Evolutionary conservation across 83 land plant species (phyloP).

Genomic region (Diphasiastrum complanatum): DNA sequence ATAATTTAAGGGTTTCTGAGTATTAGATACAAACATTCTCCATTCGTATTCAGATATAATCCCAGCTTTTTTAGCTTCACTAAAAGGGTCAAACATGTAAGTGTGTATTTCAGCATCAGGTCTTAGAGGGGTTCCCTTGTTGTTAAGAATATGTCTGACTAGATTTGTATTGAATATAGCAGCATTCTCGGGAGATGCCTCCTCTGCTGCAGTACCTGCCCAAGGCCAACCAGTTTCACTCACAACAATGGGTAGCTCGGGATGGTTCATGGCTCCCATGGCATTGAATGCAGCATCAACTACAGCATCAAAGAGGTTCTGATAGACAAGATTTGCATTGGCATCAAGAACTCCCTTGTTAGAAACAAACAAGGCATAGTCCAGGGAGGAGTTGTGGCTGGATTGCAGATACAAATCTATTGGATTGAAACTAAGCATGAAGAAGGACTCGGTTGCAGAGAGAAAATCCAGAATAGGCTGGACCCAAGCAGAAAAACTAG

Average conservation of each 20-base stretch:
- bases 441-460: neutral
- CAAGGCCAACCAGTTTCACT: conserved; percentile 17
- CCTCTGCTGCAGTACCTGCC: neutral
- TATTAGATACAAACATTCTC: too few species aligned
- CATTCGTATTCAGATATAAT: too few species aligned
- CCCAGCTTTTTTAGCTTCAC: too few species aligned
- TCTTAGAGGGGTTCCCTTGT: conserved; percentile 8
- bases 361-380: neutral
- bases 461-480: conserved; percentile 5
- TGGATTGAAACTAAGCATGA: conserved; percentile 10
- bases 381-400: neutral
- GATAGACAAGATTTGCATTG: conserved; percentile 6
- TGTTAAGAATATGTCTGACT: conserved; percentile 4
- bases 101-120: neutral
- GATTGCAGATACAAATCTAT: neutral
- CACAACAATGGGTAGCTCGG: neutral
- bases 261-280: conserved; percentile 7
- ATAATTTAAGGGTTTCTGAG: too few species aligned
- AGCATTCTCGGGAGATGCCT: conserved; percentile 10
- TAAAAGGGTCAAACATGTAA: conserved; percentile 7
- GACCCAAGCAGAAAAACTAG: neutral
- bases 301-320: conserved; percentile 3
- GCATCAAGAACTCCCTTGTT: conserved; percentile 4
- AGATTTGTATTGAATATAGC: neutral
- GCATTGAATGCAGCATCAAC: conserved; percentile 9